phyloP scores from a whole-genome alignment of 1,139 yeast genomes.

The Geotrichum candidum region DNA sequence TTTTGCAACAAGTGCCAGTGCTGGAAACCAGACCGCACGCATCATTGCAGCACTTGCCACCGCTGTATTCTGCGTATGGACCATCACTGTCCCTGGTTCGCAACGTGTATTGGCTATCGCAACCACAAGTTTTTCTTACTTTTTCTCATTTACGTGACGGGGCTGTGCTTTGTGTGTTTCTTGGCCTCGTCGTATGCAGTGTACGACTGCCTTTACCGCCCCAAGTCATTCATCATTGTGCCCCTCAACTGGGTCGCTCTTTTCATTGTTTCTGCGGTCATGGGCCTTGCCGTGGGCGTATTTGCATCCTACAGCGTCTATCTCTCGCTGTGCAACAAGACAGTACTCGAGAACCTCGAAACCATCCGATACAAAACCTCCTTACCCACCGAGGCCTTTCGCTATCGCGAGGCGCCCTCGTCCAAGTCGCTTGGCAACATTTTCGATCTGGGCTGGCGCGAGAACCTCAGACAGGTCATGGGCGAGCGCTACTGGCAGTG shows the following conservation, averaged over 20 bases:
- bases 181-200: slow-evolving; percentile 41
- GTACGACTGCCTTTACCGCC: neutral
- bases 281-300: slow-evolving; percentile 53
- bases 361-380: slow-evolving; percentile 47
- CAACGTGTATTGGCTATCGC: slow-evolving; percentile 75
- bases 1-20: slow-evolving; percentile 67
- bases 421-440: slow-evolving; percentile 51
- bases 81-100: slow-evolving; percentile 98
- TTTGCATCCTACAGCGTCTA: slow-evolving; percentile 60
- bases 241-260: slow-evolving; percentile 57
- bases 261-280: slow-evolving; percentile 54
- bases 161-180: slow-evolving; percentile 44
- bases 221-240: slow-evolving; percentile 38
- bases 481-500: slow-evolving; percentile 61
- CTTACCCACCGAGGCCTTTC: slow-evolving; percentile 38
- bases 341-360: slow-evolving; percentile 80
- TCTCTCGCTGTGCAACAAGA: slow-evolving; percentile 53
- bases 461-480: slow-evolving; percentile 68
- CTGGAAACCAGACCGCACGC: slow-evolving; percentile 86
- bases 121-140: slow-evolving; percentile 80
- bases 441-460: slow-evolving; percentile 60
- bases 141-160: slow-evolving; percentile 53
- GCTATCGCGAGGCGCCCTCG: slow-evolving; percentile 39
- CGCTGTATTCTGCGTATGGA: slow-evolving; percentile 42
- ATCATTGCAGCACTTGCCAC: slow-evolving; percentile 39